Conservation (phyloP, 2,329 filamentous ascomycete species). For the Pseudocercospora fijiensis region DNA sequence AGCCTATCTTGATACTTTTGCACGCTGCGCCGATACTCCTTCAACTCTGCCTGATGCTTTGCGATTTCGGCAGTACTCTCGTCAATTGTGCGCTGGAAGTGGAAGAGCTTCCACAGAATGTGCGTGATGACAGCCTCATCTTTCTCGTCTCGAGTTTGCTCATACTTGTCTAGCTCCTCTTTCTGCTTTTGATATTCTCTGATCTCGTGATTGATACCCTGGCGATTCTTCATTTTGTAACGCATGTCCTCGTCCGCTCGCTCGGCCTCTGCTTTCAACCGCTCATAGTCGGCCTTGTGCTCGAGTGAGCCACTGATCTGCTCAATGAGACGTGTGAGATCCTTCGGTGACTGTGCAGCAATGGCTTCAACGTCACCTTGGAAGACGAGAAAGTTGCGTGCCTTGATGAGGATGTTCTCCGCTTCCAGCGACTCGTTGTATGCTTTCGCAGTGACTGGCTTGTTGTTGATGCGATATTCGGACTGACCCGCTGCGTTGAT, state of each 20-base stretch:
- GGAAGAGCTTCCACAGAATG: constrained; percentile 93
- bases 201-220: constrained; percentile 95
- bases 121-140: constrained; percentile 91
- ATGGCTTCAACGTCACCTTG: constrained; percentile 98
- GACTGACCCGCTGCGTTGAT: constrained; percentile 87
- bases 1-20: constrained; percentile 79
- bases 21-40: constrained; percentile 84
- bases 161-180: constrained; percentile 88
- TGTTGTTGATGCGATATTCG: constrained; percentile 96
- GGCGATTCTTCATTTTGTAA: constrained; percentile 81
- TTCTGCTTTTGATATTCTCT: constrained; percentile 98
- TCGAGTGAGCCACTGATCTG: constrained; percentile 97
- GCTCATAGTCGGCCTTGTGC: constrained; percentile 90
- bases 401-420: constrained; percentile 97
- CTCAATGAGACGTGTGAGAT: constrained; percentile 89
- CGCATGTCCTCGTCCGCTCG: constrained; percentile 85
- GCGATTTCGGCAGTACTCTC: constrained; percentile 87
- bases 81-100: constrained; percentile 90
- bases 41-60: constrained; percentile 90
- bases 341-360: constrained; percentile 89
- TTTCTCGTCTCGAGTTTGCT: constrained; percentile 83
- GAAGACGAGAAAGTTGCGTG: constrained; percentile 95
- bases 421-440: constrained; percentile 91
- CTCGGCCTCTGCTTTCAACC: constrained; percentile 80
- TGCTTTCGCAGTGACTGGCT: constrained; percentile 79